phyloP scores from a whole-genome alignment of 805 yeast species.

The Zygotorulaspora danielsina region DNA sequence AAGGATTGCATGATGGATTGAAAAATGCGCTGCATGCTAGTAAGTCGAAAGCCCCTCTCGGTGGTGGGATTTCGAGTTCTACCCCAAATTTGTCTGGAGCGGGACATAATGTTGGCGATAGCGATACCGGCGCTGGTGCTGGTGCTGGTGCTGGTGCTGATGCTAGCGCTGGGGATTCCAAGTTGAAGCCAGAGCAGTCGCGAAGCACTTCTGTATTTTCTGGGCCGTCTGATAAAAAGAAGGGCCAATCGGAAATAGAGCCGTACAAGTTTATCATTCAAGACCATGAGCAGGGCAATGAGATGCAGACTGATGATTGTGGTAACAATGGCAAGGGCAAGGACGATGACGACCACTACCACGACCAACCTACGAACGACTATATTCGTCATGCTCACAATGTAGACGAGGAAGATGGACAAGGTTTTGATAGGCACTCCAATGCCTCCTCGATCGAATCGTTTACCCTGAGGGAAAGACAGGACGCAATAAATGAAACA shows the following conservation, averaged over 20 bases:
- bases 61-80: constrained; percentile 3
- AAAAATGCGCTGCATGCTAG: constrained; percentile 40
- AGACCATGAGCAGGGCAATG: constrained; percentile 15
- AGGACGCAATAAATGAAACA: constrained; percentile 91
- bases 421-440: constrained; percentile 28
- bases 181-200: constrained; percentile 4
- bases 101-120: background rate
- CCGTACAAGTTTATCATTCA: constrained; percentile 17
- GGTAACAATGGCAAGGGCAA: constrained; percentile 13
- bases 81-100: constrained; percentile 6
- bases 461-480: constrained; percentile 84
- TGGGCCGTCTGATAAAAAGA: background rate
- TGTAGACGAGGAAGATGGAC: constrained; percentile 33
- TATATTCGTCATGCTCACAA: constrained; percentile 16
- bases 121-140: background rate
- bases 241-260: constrained; percentile 7
- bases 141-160: background rate
- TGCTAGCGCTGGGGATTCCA: background rate
- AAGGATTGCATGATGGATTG: constrained; percentile 70
- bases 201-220: constrained; percentile 1
- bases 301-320: constrained; percentile 17
- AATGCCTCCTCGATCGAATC: constrained; percentile 60
- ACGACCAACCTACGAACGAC: too few relatives aligned
- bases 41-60: constrained; percentile 7
- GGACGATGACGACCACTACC: too few relatives aligned